Evolutionary conservation across 2,329 filamentous ascomycete species (phyloP), one percentile per base, ranked within the genome.

Genomic region (Curvularia hawaiiensis): DNA sequence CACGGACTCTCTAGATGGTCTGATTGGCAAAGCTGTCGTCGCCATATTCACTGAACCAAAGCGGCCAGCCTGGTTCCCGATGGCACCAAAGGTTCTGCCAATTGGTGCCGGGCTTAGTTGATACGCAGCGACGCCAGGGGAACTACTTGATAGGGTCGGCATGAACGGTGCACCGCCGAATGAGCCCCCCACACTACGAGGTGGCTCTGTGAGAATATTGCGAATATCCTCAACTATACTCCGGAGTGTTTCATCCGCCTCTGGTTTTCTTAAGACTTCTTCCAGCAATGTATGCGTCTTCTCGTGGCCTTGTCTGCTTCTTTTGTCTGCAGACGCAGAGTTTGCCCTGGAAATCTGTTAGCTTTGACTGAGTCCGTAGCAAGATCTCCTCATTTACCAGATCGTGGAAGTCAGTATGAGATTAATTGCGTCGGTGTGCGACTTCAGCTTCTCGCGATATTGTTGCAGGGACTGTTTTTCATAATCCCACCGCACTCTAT

Each of bases 361-460:
- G 22, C 22, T 3, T 22, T 1, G n/a, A 33, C 18, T 47, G 11
- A 33, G 12, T 22, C 33, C 2, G 7, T 12, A 2, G 28, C 14
- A 24, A n/a, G 22, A 39, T 6, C 2, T 20, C 3, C n/a, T 22
- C 10, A 24, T 14, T 22, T n/a, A 52, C 50, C 30, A 45, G 31
- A 52, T 11, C 3, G 18, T 5, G 5, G 50, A 52, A 20, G 50
- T 45, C 7, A 45, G 14, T 10, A 52, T 38, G 8, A 52, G 41
- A 5, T 52, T 52, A 24, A 52, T 46, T 6, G 50, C 50, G n/a
- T 52, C 50, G 1, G 40, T 52, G 14, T 46, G 30, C 8, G 50
- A 52, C 14, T 46, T 46, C 0, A 45, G 2, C 8, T 52, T 52
- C 22, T 46, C 50, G 0, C 50, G 50, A 10, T 52, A 52, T 9